Percentiles rank a stretch among this genome's conserved stretches.
phyloP scores from a whole-genome alignment of 768 basidiomycete genomes.

The Russula sp. region DNA sequence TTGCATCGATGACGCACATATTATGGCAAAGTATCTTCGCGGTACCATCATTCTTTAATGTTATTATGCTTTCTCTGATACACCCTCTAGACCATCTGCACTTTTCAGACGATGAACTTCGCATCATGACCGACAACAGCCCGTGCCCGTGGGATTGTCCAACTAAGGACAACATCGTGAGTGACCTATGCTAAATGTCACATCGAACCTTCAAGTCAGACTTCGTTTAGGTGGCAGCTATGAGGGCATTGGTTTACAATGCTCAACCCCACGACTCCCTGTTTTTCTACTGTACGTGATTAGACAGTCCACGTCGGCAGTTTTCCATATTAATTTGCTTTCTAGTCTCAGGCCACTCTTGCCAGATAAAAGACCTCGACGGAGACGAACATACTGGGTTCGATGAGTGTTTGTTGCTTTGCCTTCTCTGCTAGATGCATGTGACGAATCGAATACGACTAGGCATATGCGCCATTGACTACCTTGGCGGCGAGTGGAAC shows the following conservation, averaged over 20 bases:
- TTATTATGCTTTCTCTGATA: background rate
- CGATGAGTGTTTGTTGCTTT: background rate
- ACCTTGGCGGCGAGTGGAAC: too few species aligned
- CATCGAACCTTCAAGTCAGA: background rate
- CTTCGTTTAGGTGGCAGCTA: background rate
- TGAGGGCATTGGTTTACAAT: background rate
- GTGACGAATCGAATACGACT: background rate
- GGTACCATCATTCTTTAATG: background rate
- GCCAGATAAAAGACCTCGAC: background rate
- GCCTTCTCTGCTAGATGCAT: background rate
- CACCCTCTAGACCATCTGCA: background rate
- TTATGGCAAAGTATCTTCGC: slow-evolving; percentile 3
- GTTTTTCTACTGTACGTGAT: background rate
- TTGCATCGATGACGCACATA: background rate
- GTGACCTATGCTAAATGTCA: background rate
- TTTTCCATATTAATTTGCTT: background rate
- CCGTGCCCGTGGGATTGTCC: background rate
- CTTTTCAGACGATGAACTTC: background rate
- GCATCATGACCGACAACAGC: background rate
- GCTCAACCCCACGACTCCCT: background rate
- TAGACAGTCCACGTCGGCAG: background rate
- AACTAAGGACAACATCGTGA: background rate
- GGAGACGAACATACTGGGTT: background rate
- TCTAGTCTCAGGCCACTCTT: slow-evolving; percentile 3
- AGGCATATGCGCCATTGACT: slow-evolving; percentile 5